Base-by-base conservation (phyloP, 441 rosid species). In the Gossypium schwendimanii region DNA sequence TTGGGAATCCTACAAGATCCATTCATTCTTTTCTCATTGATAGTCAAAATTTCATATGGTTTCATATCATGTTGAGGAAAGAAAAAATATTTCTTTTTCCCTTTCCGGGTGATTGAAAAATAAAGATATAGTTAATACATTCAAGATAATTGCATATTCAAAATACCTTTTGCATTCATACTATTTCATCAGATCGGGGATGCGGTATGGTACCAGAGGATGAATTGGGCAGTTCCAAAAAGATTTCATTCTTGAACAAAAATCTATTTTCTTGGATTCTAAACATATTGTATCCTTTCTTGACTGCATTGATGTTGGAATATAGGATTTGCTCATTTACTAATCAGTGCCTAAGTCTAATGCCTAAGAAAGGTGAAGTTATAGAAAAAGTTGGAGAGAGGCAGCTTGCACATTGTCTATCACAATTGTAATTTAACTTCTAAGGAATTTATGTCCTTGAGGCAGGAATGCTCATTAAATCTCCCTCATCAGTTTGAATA, bases 391-490 rank as follows among this genome's bases (percentile, higher is more conserved):
- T 26, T 18, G 26, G 26, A 15, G 44, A 67, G 71, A 26, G 59
- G 44, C 23, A 24, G 45, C 45, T 68, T 17, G 17, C 26, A 36
- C 44, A 49, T 68, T 68, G 9, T 50, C 45, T 26, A 50, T 26
- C 44, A 50, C 14, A 17, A 28, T 50, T 31, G 17, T 68, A 50
- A 21, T 21, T 50, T 20, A 50, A 23, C 59, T 50, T 28, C 31
- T 0, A 10, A 55, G 47, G 26, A 28, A 26, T 68, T 26, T 55
- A 52, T 55, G 45, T 50, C 41, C 47, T 50, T 50, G 15, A 26
- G 71, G 45, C 44, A 50, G 60, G 26, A 68, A 49, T 47, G 70
- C 41, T 49, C 14, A 55, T 66, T 47, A n/a, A 66, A 10, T 28
- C 28, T 28, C 47, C 58, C 15, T 28, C 14, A 8, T 50, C 21